Evolutionary conservation across 106 monocot species (phyloP).

Genomic region (Dendrobium catenatum): DNA sequence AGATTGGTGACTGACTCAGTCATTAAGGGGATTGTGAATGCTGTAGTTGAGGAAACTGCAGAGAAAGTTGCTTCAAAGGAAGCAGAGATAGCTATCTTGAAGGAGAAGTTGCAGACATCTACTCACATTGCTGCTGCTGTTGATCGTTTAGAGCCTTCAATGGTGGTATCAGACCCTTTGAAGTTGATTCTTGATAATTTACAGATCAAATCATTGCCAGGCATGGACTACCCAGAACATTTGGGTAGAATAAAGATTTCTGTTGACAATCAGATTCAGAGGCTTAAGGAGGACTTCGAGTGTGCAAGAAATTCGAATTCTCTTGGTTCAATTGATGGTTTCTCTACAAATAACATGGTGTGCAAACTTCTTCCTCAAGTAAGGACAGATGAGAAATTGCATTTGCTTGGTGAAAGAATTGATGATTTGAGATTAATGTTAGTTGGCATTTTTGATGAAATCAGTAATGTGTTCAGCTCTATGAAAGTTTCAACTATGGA

Average conservation of each 20-base stretch:
- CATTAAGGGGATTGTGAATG: slow-evolving; percentile 60
- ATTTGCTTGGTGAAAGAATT: slow-evolving; percentile 25
- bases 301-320: slow-evolving; percentile 4
- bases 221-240: background rate
- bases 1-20: slow-evolving; percentile 73
- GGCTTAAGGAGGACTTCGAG: slow-evolving; percentile 35
- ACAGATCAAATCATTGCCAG: background rate
- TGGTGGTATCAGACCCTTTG: background rate
- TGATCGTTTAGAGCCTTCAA: background rate
- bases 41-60: slow-evolving; percentile 54
- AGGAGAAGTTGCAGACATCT: slow-evolving; percentile 27
- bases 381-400: slow-evolving; percentile 17
- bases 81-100: slow-evolving; percentile 32
- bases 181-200: slow-evolving; percentile 3
- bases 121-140: slow-evolving; percentile 6
- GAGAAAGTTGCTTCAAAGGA: slow-evolving; percentile 61
- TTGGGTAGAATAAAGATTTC: slow-evolving; percentile 30
- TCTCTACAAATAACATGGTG: background rate
- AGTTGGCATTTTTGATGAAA: slow-evolving; percentile 27
- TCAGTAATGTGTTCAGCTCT: slow-evolving; percentile 13
- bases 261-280: slow-evolving; percentile 52
- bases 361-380: background rate
- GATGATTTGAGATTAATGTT: slow-evolving; percentile 33
- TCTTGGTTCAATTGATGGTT: background rate
- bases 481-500: slow-evolving; percentile 33